Percentiles rank a stretch among this genome's conserved stretches.
These are phyloP conservation scores for Suillus americanus DNA, from an alignment of 768 basidiomycete genomes.

Conservation along the genomic window DNA sequence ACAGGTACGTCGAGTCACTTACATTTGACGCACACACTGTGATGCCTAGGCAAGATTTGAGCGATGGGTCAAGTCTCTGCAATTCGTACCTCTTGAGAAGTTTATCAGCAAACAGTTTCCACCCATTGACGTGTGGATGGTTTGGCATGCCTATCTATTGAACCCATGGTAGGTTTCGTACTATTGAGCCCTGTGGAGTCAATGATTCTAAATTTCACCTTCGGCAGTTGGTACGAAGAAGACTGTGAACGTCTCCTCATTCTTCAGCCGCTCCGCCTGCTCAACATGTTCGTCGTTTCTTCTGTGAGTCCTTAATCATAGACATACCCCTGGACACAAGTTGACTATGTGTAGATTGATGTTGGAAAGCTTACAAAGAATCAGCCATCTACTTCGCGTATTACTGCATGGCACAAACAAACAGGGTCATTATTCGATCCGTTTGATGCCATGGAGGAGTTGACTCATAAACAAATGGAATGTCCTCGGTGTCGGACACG, in stretches of 20 bases:
- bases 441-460: constrained; percentile 31
- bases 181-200: background rate
- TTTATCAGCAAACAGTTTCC: constrained; percentile 30
- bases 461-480: constrained; percentile 25
- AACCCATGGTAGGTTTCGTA: constrained; percentile 31
- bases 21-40: background rate
- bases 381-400: constrained; percentile 17
- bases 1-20: constrained; percentile 27
- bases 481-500: constrained; percentile 36
- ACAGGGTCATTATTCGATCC: constrained; percentile 34
- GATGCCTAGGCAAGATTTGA: constrained; percentile 29
- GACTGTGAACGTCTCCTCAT: constrained; percentile 31
- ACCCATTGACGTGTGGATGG: constrained; percentile 42
- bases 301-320: constrained; percentile 21
- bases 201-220: constrained; percentile 4
- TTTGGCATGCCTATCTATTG: constrained; percentile 43
- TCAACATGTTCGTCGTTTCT: constrained; percentile 28
- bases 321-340: background rate
- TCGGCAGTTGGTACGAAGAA: constrained; percentile 30
- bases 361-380: constrained; percentile 17
- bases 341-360: constrained; percentile 20
- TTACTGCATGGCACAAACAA: constrained; percentile 21
- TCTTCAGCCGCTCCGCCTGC: constrained; percentile 23
- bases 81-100: constrained; percentile 23
- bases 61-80: constrained; percentile 30